Base-by-base conservation (phyloP, 2,329 filamentous ascomycete genomes). In the Cytospora leucostoma region DNA sequence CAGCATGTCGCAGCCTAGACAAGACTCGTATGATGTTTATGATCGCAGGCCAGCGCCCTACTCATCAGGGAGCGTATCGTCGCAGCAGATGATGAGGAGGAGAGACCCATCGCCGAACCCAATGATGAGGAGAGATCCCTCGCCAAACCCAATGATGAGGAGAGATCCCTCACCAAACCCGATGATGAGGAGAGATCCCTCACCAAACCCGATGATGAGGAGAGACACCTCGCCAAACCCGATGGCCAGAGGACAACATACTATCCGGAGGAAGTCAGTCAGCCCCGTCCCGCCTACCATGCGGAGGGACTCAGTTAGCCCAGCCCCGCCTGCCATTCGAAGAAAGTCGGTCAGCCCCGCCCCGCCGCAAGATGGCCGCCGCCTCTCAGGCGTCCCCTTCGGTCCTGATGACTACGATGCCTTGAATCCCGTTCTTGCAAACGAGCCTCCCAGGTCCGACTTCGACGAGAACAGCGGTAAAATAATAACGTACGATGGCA, bases 321-420 rank as follows among this genome's bases (percentile, higher is more conserved):
- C 44, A 27, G 27, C 27, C 27, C 27, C 27, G 27, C 27, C n/a
- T 27, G 27, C 27, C 27, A 27, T 27, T 27, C 27, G 27, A 27
- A 27, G 27, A 27, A 27, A 27, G 44, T 92, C 90, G 1, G 84
- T 93, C 37, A 92, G 89, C 69, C 89, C 90, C 2, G 84, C 84
- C 1, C 89, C 90, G 27, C 79, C 73, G 44, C 73, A 76, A 59
- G 80, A 77, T 54, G 74, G 78, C 54, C 80, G 84, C 63, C 78
- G 83, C 56, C 70, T 84, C 6, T 89, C 88, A 2, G 83, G 82
- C 17, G 75, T 90, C 4, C 90, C 90, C 0, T 94, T 92, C 69
- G 85, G 87, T 0, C 91, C 91, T 0, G 91, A 93, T 71, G 88
- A 86, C 38, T 93, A 92, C 71, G 87, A 92, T 69, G 81, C 84